phyloP scores from a whole-genome alignment of 208 protist species.

The Acanthamoeba castellanii region DNA sequence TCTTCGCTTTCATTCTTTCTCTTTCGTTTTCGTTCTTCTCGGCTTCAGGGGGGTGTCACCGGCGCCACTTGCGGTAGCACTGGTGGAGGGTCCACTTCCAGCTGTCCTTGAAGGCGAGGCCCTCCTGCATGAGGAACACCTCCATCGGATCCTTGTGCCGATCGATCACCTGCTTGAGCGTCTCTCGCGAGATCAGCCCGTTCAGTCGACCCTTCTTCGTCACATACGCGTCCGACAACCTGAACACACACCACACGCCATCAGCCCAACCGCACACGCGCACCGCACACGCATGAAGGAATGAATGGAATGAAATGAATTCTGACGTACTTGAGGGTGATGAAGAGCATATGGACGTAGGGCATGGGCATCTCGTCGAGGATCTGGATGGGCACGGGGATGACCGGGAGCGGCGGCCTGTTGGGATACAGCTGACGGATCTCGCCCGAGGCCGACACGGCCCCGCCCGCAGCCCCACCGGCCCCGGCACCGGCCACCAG shows the following conservation, averaged over 20 bases:
- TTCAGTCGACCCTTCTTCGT: conserved; percentile 51
- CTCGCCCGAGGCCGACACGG: too few relatives aligned
- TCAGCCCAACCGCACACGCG: not conserved
- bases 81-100: conserved; percentile 43
- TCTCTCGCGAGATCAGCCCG: conserved; percentile 27
- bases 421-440: not conserved
- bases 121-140: conserved; percentile 55
- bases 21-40: not conserved
- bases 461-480: not conserved
- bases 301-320: not conserved
- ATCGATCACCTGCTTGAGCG: conserved; percentile 25
- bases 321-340: conserved; percentile 29
- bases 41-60: not conserved
- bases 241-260: not conserved
- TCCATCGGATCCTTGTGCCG: conserved; percentile 55
- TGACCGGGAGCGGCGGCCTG: conserved; percentile 39
- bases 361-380: conserved; percentile 49
- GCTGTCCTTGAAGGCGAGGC: conserved; percentile 32
- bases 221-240: conserved; percentile 54
- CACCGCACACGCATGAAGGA: too few relatives aligned
- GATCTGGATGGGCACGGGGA: conserved; percentile 48
- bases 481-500: not conserved
- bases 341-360: conserved; percentile 68
- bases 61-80: not conserved
- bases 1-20: not conserved